phyloP scores from a whole-genome alignment of 768 basidiomycete genomes.

The Roridomyces roridus region DNA sequence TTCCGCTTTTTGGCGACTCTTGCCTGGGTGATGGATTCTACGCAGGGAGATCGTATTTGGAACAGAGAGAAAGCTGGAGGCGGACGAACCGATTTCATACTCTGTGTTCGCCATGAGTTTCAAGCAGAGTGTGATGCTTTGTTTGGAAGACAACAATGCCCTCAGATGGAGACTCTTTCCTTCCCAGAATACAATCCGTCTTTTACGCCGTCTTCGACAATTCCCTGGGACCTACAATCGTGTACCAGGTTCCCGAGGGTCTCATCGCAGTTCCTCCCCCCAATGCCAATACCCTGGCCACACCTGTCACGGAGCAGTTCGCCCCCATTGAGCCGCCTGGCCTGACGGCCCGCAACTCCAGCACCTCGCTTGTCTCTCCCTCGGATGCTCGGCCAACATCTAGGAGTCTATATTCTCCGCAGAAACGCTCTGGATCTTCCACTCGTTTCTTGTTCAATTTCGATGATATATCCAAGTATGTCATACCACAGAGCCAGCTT shows the following conservation, averaged over 20 bases:
- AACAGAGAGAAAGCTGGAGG: background rate
- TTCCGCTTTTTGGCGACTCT: constrained; percentile 50
- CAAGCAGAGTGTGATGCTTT: too few species aligned
- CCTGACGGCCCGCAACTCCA: constrained; percentile 56
- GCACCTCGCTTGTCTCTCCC: constrained; percentile 55
- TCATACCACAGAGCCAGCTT: constrained; percentile 86
- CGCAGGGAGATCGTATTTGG: constrained; percentile 5
- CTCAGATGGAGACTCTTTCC: constrained; percentile 68
- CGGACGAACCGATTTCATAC: constrained; percentile 75
- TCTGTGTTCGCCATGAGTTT: constrained; percentile 42
- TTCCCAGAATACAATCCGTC: constrained; percentile 82
- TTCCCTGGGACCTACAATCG: constrained; percentile 83
- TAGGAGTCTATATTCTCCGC: constrained; percentile 49
- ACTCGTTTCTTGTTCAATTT: constrained; percentile 81
- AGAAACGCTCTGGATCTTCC: constrained; percentile 56
- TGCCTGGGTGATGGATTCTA: constrained; percentile 63
- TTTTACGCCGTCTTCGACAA: constrained; percentile 96
- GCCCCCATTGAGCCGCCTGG: constrained; percentile 30
- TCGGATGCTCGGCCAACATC: constrained; percentile 49
- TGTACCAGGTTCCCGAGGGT: constrained; percentile 93
- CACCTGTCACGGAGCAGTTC: constrained; percentile 30
- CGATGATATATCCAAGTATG: constrained; percentile 89
- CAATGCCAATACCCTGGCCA: constrained; percentile 44
- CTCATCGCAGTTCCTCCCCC: constrained; percentile 64
- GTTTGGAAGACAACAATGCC: too few species aligned